A percentile compares a stretch with the other conserved stretches of the same genome.
Evolutionary conservation across 371 early-diverging fungal genomes (phyloP).

Genomic region (Mucor racemosus): DNA sequence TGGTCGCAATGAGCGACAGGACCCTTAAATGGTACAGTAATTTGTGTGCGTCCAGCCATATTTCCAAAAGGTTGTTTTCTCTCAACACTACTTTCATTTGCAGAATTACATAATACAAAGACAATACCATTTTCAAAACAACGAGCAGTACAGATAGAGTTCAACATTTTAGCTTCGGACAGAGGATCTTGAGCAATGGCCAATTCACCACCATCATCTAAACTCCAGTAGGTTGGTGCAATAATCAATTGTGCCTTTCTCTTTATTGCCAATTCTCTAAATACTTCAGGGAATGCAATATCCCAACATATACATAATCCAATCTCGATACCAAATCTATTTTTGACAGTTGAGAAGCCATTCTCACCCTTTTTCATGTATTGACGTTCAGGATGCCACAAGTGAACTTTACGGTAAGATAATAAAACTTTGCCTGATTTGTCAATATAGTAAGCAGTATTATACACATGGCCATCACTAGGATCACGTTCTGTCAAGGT

Average conservation of each 20-base stretch:
- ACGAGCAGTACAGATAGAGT: conserved; percentile 32
- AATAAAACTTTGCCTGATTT: conserved; percentile 36
- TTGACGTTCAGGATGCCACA: conserved; percentile 45
- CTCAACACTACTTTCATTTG: conserved; percentile 11
- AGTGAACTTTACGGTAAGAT: conserved; percentile 41
- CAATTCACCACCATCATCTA: conserved; percentile 37
- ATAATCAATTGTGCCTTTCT: conserved; percentile 41
- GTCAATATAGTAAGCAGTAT: conserved; percentile 42
- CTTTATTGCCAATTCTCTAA: conserved; percentile 37
- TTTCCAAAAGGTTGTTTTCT: conserved; percentile 27
- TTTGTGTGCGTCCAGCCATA: conserved; percentile 36
- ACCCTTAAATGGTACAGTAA: conserved; percentile 45
- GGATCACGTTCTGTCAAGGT: conserved; percentile 37
- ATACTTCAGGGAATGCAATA: conserved; percentile 37
- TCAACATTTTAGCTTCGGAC: conserved; percentile 37
- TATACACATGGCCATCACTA: conserved; percentile 31
- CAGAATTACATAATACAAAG: conserved; percentile 40
- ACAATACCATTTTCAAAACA: conserved; percentile 42
- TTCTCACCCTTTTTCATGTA: conserved; percentile 22
- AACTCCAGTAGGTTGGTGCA: conserved; percentile 45
- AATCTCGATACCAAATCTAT: conserved; percentile 41
- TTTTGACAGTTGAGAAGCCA: conserved; percentile 30
- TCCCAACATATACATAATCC: conserved; percentile 49
- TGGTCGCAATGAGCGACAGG: conserved; percentile 27
- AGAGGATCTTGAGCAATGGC: conserved; percentile 23